These are phyloP conservation scores for Entomortierella chlamydospora DNA, from an alignment of 192 early-diverging fungal genomes.

Conservation along the genomic window DNA sequence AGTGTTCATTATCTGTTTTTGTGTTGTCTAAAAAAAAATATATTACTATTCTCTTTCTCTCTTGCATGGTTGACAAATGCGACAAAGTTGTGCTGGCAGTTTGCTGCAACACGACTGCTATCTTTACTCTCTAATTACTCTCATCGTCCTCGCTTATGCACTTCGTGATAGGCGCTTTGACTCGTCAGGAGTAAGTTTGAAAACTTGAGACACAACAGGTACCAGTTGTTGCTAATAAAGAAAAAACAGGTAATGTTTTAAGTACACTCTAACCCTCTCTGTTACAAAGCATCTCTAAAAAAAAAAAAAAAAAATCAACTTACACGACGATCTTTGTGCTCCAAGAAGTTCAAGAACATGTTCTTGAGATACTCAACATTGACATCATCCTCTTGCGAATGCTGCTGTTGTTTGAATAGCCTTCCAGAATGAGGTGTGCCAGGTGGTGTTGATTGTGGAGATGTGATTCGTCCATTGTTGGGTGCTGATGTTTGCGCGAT, in stretches of 20 bases:
- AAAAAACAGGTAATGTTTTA: not conserved
- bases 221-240: conserved; percentile 68
- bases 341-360: conserved; percentile 80
- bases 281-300: too few species aligned
- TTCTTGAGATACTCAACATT: conserved; percentile 83
- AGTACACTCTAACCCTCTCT: not conserved
- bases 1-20: too few species aligned
- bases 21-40: too few species aligned
- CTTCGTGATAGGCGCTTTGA: conserved; percentile 60
- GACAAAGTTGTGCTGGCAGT: too few species aligned
- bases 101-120: not conserved
- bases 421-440: conserved; percentile 43
- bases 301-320: conserved; percentile 30
- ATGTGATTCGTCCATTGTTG: conserved; percentile 14
- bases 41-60: too few species aligned
- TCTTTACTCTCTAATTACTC: not conserved
- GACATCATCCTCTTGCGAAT: conserved; percentile 62
- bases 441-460: conserved; percentile 39
- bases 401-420: conserved; percentile 45
- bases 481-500: conserved; percentile 2
- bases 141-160: not conserved
- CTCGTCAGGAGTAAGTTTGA: conserved; percentile 79
- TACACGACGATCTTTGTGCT: conserved; percentile 77
- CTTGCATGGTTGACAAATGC: too few species aligned
- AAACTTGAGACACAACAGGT: conserved; percentile 72